phyloP scores from a whole-genome alignment of 2,329 filamentous ascomycete genomes.

The Hymenoscyphus salicellus region DNA sequence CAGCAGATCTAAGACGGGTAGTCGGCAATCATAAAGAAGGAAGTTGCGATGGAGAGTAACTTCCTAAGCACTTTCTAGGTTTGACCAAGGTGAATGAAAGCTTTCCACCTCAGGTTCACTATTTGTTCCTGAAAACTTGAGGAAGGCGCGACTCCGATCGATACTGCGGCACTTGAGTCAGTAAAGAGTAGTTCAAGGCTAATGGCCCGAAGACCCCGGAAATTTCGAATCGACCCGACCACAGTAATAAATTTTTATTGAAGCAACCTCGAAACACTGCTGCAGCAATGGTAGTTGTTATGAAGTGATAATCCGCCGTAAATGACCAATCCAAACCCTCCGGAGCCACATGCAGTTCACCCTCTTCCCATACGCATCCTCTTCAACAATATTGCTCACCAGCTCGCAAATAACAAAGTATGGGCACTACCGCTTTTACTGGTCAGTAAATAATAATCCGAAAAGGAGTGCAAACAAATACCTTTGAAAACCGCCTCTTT shows the following conservation, averaged over 20 bases:
- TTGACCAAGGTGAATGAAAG: neutral
- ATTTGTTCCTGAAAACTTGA: neutral
- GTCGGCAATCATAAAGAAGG: neutral
- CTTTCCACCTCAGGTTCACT: neutral
- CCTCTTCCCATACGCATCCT: too few relatives aligned
- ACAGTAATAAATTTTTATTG: too few relatives aligned
- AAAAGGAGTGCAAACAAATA: neutral
- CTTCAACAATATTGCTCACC: too few relatives aligned
- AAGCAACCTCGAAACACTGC: too few relatives aligned
- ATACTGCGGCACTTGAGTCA: neutral
- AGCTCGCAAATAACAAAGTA: too few relatives aligned
- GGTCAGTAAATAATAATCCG: neutral
- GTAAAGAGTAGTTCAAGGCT: neutral
- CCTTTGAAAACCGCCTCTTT: neutral
- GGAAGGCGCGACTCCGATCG: conserved; percentile 10
- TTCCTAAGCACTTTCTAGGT: neutral
- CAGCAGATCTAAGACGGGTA: neutral
- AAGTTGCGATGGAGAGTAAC: neutral
- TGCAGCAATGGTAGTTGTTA: too few relatives aligned
- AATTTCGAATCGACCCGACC: neutral
- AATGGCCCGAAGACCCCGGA: neutral
- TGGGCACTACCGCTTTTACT: neutral
- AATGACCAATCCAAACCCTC: too few relatives aligned
- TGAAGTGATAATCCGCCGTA: too few relatives aligned
- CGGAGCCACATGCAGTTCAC: too few relatives aligned